Evolutionary conservation across 345 rosid species (phyloP).

Genomic region (rapeseed (Brassica napus)): Da-Ae NC_063437.1:14707501-14708000

Average conservation of each 20-base stretch:
- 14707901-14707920: conserved; percentile 2
- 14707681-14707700: neutral
- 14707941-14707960: conserved; percentile 20
- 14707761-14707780: neutral
- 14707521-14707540: neutral
- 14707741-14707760: neutral
- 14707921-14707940: conserved; percentile 10
- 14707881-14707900: neutral
- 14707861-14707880: conserved; percentile 13
- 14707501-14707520: neutral
- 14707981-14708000: conserved; percentile 23
- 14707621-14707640: neutral
- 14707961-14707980: conserved; percentile 9
- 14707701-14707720: neutral
- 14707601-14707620: neutral
- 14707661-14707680: neutral
- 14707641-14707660: neutral
- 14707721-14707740: neutral
- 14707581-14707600: neutral
- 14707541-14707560: neutral
- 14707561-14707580: neutral
- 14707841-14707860: neutral
- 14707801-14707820: neutral
- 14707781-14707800: neutral
- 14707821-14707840: neutral